These are phyloP conservation scores for Wickerhamomyces chaumierensis DNA, from an alignment of 805 yeast species.

Conservation along the genomic window DNA sequence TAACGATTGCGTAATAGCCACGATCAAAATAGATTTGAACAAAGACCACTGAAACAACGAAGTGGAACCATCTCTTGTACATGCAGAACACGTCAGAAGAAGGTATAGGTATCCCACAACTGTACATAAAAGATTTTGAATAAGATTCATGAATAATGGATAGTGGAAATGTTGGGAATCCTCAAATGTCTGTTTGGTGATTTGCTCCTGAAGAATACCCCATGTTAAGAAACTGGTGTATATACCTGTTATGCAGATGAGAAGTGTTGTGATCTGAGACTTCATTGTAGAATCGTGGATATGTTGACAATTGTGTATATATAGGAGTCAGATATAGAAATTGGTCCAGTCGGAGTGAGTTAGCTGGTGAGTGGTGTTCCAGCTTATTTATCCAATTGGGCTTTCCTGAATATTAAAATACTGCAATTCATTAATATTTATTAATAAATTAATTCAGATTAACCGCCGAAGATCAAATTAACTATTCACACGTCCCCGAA, in stretches of 20 bases:
- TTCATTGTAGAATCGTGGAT: slow-evolving; percentile 1
- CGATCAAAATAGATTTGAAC: slow-evolving; percentile 13
- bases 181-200: slow-evolving; percentile 68
- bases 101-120: slow-evolving; percentile 56
- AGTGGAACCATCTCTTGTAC: slow-evolving; percentile 1
- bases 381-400: too few relatives aligned
- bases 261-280: slow-evolving; percentile 4
- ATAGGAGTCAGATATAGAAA: too few relatives aligned
- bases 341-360: too few relatives aligned
- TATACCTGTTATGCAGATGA: slow-evolving; percentile 44
- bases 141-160: slow-evolving; percentile 65
- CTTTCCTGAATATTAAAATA: too few relatives aligned
- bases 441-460: not conserved
- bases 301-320: too few relatives aligned
- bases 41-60: slow-evolving; percentile 9
- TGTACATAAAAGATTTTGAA: slow-evolving; percentile 68
- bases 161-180: slow-evolving; percentile 50
- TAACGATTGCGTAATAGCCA: slow-evolving; percentile 50
- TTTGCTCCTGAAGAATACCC: slow-evolving; percentile 87
- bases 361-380: too few relatives aligned
- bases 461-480: not conserved
- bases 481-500: too few relatives aligned
- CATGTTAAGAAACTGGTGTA: slow-evolving; percentile 82
- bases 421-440: too few relatives aligned
- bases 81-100: slow-evolving; percentile 12